phyloP scores from a whole-genome alignment of 2,329 filamentous ascomycete genomes.

The Cytospora chrysosperma region DNA sequence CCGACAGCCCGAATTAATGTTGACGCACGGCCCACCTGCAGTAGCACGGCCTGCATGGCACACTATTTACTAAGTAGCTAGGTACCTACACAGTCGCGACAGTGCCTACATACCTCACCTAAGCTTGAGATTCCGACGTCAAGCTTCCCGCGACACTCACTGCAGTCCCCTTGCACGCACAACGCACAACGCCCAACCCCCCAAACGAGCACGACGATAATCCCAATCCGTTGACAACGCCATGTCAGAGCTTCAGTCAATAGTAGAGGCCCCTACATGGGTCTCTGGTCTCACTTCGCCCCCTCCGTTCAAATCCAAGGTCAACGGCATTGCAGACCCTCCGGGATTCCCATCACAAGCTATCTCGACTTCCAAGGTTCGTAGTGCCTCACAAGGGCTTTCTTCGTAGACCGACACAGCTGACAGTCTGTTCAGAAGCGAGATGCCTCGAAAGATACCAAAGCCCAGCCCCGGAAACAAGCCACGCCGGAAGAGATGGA shows the following conservation, averaged over 20 bases:
- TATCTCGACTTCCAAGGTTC: slow-evolving; percentile 56
- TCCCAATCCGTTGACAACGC: slow-evolving; percentile 3
- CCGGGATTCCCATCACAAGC: slow-evolving; percentile 70
- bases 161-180: not conserved
- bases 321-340: slow-evolving; percentile 71
- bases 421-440: slow-evolving; percentile 42
- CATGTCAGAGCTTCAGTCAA: slow-evolving; percentile 31
- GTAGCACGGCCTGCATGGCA: too few species aligned
- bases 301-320: slow-evolving; percentile 63
- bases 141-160: not conserved
- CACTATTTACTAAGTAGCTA: too few species aligned
- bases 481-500: slow-evolving; percentile 85
- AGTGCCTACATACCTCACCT: not conserved
- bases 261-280: slow-evolving; percentile 65
- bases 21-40: slow-evolving; percentile 15
- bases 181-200: not conserved
- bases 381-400: slow-evolving; percentile 19
- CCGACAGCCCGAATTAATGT: not conserved
- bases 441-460: slow-evolving; percentile 47
- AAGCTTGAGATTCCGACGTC: slow-evolving; percentile 2
- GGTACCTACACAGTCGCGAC: too few species aligned
- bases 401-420: not conserved
- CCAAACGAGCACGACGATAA: not conserved
- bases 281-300: slow-evolving; percentile 74
- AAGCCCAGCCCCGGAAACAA: slow-evolving; percentile 57